A percentile compares a stretch with the other conserved stretches of the same genome.
Evolutionary conservation across 805 yeast genomes (phyloP).

Genomic region (Myxozyma vanderwaltii): DNA sequence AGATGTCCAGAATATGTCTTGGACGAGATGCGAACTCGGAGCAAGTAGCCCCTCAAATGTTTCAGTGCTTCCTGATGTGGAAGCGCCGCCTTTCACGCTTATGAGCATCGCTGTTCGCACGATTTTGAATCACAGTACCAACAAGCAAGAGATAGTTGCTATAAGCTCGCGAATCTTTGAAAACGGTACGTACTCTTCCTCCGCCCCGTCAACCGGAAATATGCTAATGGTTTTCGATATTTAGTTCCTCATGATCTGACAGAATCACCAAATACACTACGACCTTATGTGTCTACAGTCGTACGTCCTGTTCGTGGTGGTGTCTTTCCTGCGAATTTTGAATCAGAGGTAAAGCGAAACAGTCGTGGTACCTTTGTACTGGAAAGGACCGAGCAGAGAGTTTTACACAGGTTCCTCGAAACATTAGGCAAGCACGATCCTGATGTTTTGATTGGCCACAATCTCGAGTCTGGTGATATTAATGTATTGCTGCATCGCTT

Average conservation of each 20-base stretch:
- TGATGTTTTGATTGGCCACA: conserved; percentile 86
- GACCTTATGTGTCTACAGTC: conserved; percentile 66
- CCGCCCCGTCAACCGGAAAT: neutral
- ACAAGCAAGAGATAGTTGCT: conserved; percentile 84
- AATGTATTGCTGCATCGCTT: conserved; percentile 81
- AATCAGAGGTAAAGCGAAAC: conserved; percentile 58
- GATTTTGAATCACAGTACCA: conserved; percentile 67
- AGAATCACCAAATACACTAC: conserved; percentile 59
- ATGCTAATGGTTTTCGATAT: neutral
- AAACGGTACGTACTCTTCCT: conserved; percentile 39
- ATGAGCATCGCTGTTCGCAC: conserved; percentile 81
- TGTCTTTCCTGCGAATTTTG: conserved; percentile 76
- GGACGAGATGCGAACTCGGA: conserved; percentile 76
- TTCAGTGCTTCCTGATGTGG: conserved; percentile 49
- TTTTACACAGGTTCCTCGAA: conserved; percentile 75
- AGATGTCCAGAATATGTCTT: conserved; percentile 60
- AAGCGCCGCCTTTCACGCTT: conserved; percentile 68
- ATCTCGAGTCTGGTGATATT: conserved; percentile 73
- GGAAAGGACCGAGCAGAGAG: conserved; percentile 71
- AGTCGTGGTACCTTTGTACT: conserved; percentile 50
- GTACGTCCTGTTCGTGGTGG: conserved; percentile 67
- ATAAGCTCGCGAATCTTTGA: conserved; percentile 74
- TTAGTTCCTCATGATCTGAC: conserved; percentile 74
- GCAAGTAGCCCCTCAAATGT: conserved; percentile 47
- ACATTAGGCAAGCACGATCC: conserved; percentile 79